Evolutionary conservation across 106 monocot species (phyloP).

Genomic region (Allium fistulosum): DNA sequence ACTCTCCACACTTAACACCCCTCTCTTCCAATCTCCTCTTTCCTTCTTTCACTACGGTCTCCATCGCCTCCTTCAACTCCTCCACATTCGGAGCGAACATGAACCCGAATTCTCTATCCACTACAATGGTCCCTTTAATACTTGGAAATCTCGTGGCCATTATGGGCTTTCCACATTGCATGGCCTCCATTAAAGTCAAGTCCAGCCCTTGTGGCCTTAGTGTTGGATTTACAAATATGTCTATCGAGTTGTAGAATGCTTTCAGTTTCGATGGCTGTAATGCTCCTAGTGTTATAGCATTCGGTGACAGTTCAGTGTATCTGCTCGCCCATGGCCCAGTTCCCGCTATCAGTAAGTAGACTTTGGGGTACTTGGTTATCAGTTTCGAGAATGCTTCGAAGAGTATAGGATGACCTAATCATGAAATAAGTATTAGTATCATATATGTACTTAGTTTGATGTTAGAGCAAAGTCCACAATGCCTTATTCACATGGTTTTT

Average conservation of each 20-base stretch:
- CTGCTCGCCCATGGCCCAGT: conserved; percentile 83
- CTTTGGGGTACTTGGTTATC: conserved; percentile 17
- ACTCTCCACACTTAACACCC: conserved; percentile 50
- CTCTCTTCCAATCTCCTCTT: conserved; percentile 37
- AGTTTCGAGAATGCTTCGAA: conserved; percentile 64
- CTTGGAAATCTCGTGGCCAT: conserved; percentile 85
- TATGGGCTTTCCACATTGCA: conserved; percentile 89
- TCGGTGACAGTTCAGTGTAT: conserved; percentile 32
- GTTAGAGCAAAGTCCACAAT: neutral
- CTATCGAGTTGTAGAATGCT: conserved; percentile 89
- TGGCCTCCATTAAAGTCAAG: conserved; percentile 95
- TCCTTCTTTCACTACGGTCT: conserved; percentile 64
- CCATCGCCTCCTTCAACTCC: conserved; percentile 43
- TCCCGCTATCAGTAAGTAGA: conserved; percentile 73
- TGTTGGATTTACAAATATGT: conserved; percentile 94
- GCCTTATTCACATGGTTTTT: neutral
- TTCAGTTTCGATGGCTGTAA: conserved; percentile 52
- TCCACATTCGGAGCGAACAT: conserved; percentile 83
- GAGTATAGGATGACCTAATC: conserved; percentile 59
- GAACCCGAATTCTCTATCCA: conserved; percentile 74
- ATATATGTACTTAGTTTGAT: neutral
- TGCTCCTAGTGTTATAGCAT: conserved; percentile 52
- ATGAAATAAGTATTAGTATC: neutral
- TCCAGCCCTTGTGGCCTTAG: conserved; percentile 93
- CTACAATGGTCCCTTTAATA: conserved; percentile 77